Conservation (phyloP, 495 filamentous ascomycete species). For the Penicillium daleae region DNA sequence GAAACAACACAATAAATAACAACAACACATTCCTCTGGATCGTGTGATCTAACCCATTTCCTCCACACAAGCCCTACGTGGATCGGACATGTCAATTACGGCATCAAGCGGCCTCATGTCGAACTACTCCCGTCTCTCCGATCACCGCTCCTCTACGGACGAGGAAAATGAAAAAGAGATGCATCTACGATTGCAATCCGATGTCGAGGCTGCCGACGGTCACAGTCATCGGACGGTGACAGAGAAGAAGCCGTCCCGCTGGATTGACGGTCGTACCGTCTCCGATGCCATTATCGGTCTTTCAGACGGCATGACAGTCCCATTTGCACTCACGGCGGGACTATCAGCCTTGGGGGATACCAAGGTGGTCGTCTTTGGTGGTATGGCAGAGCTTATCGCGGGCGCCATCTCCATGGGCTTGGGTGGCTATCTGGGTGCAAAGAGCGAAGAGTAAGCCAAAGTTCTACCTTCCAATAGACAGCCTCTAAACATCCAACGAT, state of each 20-base stretch:
- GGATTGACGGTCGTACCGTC: slow-evolving; percentile 55
- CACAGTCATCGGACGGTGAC: slow-evolving; percentile 1
- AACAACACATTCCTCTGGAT: background rate
- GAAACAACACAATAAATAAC: slow-evolving; percentile 1
- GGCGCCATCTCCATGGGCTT: slow-evolving; percentile 64
- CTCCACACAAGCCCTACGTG: background rate
- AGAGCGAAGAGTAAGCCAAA: slow-evolving; percentile 62
- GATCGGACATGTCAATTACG: slow-evolving; percentile 40
- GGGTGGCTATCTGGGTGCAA: slow-evolving; percentile 67
- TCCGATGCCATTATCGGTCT: slow-evolving; percentile 65
- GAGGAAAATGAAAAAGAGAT: slow-evolving; percentile 47
- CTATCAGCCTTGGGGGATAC: slow-evolving; percentile 58
- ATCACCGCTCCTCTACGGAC: slow-evolving; percentile 35
- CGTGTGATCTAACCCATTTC: background rate
- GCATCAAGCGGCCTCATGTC: slow-evolving; percentile 43
- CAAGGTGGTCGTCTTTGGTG: slow-evolving; percentile 60
- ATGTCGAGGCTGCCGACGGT: slow-evolving; percentile 29
- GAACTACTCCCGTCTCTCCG: slow-evolving; percentile 43
- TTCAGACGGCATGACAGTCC: slow-evolving; percentile 63
- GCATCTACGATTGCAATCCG: slow-evolving; percentile 24
- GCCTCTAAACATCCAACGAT: background rate
- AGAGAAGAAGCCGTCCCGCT: slow-evolving; percentile 23
- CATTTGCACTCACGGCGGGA: slow-evolving; percentile 62
- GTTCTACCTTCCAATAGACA: slow-evolving; percentile 4
- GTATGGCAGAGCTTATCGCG: slow-evolving; percentile 60